A percentile compares a stretch with the other conserved stretches of the same genome.
These are phyloP conservation scores for Pisolithus tinctorius DNA, from an alignment of 768 basidiomycete species.

Conservation along the genomic window DNA sequence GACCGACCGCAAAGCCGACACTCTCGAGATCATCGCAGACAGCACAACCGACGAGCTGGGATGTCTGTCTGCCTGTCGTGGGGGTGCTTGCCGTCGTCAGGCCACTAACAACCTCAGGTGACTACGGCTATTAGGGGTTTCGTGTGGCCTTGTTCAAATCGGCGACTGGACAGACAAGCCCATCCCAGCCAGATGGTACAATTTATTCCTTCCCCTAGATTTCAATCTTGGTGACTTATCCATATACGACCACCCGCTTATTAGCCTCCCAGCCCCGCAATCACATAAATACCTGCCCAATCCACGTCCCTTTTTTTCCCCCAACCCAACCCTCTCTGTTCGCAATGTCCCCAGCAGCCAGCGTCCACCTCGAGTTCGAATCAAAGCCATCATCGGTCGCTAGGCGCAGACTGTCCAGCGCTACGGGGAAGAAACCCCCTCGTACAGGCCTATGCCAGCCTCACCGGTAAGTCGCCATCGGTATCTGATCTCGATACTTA, in stretches of 20 bases:
- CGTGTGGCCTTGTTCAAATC: too few relatives aligned
- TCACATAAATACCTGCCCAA: slow-evolving; percentile 28
- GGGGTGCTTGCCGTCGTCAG: too few relatives aligned
- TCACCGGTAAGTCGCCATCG: slow-evolving; percentile 50
- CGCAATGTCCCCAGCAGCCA: slow-evolving; percentile 43
- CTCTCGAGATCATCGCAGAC: too few relatives aligned
- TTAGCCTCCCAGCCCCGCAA: not conserved
- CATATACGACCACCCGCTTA: not conserved
- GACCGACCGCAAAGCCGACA: too few relatives aligned
- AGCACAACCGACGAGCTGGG: too few relatives aligned
- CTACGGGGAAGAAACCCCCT: slow-evolving; percentile 48
- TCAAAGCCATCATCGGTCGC: slow-evolving; percentile 59
- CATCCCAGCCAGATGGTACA: too few relatives aligned
- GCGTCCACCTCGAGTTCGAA: slow-evolving; percentile 43
- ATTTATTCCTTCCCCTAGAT: not conserved
- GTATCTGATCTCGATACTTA: not conserved
- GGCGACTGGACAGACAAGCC: too few relatives aligned
- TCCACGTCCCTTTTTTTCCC: slow-evolving; percentile 10
- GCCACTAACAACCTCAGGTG: too few relatives aligned
- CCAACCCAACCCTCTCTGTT: slow-evolving; percentile 9
- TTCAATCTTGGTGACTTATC: not conserved
- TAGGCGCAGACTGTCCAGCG: slow-evolving; percentile 63
- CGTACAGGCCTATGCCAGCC: slow-evolving; percentile 51
- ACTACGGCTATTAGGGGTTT: too few relatives aligned
- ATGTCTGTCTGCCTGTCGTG: too few relatives aligned